These are phyloP conservation scores for Platanthera guangdongensis DNA, from an alignment of 106 monocot genomes.

Conservation along the genomic window DNA sequence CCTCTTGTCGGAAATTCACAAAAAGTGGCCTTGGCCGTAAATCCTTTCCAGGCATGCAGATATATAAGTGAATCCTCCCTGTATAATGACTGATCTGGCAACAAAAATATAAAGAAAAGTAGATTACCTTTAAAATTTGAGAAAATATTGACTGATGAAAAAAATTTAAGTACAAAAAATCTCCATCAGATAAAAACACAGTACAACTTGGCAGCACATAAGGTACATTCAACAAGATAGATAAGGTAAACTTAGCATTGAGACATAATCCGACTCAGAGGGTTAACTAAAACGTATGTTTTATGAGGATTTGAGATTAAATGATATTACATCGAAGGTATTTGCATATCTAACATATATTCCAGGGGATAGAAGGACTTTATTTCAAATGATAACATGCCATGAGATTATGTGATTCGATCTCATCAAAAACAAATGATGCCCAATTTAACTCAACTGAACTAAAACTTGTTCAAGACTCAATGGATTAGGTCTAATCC, in stretches of 20 bases:
- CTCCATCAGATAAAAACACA: neutral
- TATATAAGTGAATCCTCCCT: constrained; percentile 80
- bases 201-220: neutral
- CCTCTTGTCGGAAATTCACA: constrained; percentile 85
- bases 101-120: neutral
- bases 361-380: neutral
- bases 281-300: neutral
- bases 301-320: too few species aligned
- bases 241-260: neutral
- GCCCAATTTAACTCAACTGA: neutral
- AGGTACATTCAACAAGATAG: neutral
- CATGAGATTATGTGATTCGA: neutral
- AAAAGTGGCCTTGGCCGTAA: constrained; percentile 66
- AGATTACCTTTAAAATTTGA: neutral
- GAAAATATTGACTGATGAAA: neutral
- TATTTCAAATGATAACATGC: neutral
- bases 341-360: neutral
- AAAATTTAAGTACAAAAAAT: neutral
- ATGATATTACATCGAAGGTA: too few species aligned
- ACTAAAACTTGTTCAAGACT: neutral
- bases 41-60: constrained; percentile 53
- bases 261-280: neutral
- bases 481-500: neutral
- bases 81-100: constrained; percentile 81
- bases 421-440: neutral